Base-by-base conservation (phyloP, 2,329 filamentous ascomycete genomes). In the Hypoxylon sp. region DNA sequence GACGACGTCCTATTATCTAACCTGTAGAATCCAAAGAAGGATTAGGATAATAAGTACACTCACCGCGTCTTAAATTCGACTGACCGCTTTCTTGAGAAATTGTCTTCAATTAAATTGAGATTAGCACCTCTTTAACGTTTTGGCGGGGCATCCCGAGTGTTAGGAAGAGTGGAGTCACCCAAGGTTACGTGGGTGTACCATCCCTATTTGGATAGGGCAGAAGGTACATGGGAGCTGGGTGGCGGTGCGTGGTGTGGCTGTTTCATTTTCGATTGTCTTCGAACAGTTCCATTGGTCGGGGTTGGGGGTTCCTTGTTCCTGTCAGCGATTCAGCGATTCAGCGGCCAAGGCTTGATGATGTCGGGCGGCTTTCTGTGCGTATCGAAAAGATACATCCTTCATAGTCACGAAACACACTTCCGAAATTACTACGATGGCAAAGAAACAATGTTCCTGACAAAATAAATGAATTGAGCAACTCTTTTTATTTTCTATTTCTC, bases 261-360 rank as follows among this genome's bases (percentile, higher is more conserved):
- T 50, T 48, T 39, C 27, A 46, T 37, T 54, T 69, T 69, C 46
- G 15, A 59, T 48, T 2, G 24, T 48, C 35, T 66, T 63, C 58
- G 15, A 58, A 47, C 13, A 15, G 13, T 42, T 59, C 37, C 21
- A 69, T 69, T 69, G 66, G 66, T 60, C 31, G 21, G 31, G n/a
- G 21, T 27, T 3, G 24, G 24, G 24, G 24, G 24, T 27, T 27
- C 24, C 24, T 27, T 27, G 15, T 31, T 17, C 53, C 29, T 27
- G 37, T 58, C 47, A 58, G 57, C 27, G 37, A 53, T 52, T 57
- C 47, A 58, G 61, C n/a, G 52, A 37, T 42, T 50, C 56, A 62
- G 59, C 56, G 56, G 59, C 58, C 15, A 66, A 59, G 39, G 59
- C 62, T 68, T 44, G 59, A 66, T 66, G 65, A 66, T 71, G 62